Base-by-base conservation (phyloP, 257 asterid species). In the Ilex asprella region DNA sequence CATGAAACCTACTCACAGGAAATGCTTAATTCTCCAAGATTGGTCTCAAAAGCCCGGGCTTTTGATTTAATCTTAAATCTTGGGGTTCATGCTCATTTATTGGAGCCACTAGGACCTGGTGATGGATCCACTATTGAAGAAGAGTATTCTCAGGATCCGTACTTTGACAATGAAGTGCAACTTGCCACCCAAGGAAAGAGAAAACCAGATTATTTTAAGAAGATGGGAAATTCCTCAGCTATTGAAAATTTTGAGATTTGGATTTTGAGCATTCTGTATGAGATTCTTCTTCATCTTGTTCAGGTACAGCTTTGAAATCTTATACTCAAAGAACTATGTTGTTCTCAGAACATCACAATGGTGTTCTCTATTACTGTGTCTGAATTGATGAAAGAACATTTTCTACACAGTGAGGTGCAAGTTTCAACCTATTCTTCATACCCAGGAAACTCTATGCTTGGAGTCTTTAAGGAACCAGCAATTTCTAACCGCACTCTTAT, bases 211-310 rank as follows among this genome's bases (percentile, higher is more conserved):
- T 72, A 65, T 72, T 66, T 78, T 51, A 79, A 77, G 75, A 81
- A 76, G 79, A 70, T 66, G 53, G 84, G 78, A 62, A 75, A 73
- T 68, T 77, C 81, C 32, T 66, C 84, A 46, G 97, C 97, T 44
- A 73, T 84, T 77, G 94, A 84, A 68, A 93, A 77, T 67, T 89
- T 93, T 72, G 99, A 93, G 78, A 79, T 87, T 75, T 93, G 99
- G 99, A 93, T 93, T 74, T 69, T 93, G 79, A 95, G 97, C 81
- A 93, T 93, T 78, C 96, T 93, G 61, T 84, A 75, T 67, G 99
- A 93, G 87, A 78, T 85, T 70, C 91, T 93, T 66, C 97, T 93
- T 76, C 96, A 82, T 81, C 97, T 93, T 70, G 99, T 93, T 67
- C 97, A 93, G 97, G 99, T 93, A 87, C 29, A 27, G 58, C 46